Evolutionary conservation across 148 eudicot genomes (phyloP).

Genomic region (Persicaria tinctoria): DNA sequence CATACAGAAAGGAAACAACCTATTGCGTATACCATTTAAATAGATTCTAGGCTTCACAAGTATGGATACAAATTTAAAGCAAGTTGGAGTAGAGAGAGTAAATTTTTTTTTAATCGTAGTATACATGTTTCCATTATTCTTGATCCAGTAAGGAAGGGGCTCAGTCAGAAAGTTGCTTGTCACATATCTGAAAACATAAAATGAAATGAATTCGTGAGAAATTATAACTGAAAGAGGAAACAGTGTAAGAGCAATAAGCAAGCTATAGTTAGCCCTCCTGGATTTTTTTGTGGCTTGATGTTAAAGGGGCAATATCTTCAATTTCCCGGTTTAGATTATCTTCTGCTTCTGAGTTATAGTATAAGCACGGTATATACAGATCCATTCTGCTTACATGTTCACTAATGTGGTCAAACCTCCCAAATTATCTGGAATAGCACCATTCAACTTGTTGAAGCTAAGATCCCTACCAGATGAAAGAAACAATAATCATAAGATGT

Average conservation of each 20-base stretch:
- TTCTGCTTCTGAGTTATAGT: neutral
- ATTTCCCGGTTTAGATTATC: neutral
- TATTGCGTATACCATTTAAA: neutral
- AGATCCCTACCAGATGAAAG: slow-evolving; percentile 35
- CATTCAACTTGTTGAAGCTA: slow-evolving; percentile 51
- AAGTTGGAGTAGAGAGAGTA: neutral
- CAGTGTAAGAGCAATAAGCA: neutral
- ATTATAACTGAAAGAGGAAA: neutral
- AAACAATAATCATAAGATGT: neutral
- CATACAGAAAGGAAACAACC: neutral
- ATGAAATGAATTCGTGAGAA: neutral
- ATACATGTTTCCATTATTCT: slow-evolving; percentile 12
- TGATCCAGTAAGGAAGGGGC: slow-evolving; percentile 45
- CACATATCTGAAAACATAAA: slow-evolving; percentile 30
- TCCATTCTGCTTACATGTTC: slow-evolving; percentile 30
- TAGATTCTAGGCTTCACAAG: neutral
- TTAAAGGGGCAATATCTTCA: neutral
- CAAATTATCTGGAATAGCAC: slow-evolving; percentile 29
- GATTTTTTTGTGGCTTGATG: neutral
- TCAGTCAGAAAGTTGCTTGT: slow-evolving; percentile 45
- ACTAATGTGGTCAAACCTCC: slow-evolving; percentile 5
- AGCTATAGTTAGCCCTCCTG: neutral
- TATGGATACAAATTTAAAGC: neutral
- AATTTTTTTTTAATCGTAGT: neutral
- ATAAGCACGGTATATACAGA: neutral